These are phyloP conservation scores for Articulospora tetracladia DNA, from an alignment of 495 filamentous ascomycete species.

Conservation along the genomic window DNA sequence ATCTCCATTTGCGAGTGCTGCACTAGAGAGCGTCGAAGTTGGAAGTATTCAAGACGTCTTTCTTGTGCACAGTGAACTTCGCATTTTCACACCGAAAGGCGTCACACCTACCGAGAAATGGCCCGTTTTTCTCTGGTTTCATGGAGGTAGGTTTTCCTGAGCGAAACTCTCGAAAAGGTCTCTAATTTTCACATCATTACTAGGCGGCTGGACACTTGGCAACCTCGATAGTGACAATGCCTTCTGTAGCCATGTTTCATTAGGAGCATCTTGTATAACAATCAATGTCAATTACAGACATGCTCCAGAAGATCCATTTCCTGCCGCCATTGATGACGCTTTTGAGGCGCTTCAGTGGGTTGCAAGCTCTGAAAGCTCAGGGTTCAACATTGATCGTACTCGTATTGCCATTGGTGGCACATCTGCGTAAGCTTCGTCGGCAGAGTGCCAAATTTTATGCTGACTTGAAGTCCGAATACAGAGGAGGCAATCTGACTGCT, in stretches of 20 bases:
- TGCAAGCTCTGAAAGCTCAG: background rate
- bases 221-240: constrained; percentile 16
- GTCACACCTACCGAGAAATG: constrained; percentile 3
- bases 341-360: constrained; percentile 18
- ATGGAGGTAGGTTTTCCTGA: constrained; percentile 19
- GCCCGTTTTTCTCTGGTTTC: constrained; percentile 25
- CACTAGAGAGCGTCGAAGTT: constrained; percentile 1
- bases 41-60: constrained; percentile 1
- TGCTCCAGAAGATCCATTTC: constrained; percentile 24
- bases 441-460: too few relatives aligned
- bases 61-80: background rate
- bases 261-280: constrained; percentile 19
- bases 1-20: background rate
- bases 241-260: background rate
- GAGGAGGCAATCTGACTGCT: background rate
- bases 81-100: constrained; percentile 10
- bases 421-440: constrained; percentile 4
- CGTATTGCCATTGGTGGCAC: constrained; percentile 1
- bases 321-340: constrained; percentile 21
- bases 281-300: constrained; percentile 26
- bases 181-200: background rate
- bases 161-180: background rate
- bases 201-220: constrained; percentile 24
- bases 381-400: background rate
- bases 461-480: background rate